Percentiles rank a stretch among this genome's conserved stretches.
These are phyloP conservation scores for Clarireedia sp. DNA, from an alignment of 2,329 filamentous ascomycete genomes.

Conservation along the genomic window DNA sequence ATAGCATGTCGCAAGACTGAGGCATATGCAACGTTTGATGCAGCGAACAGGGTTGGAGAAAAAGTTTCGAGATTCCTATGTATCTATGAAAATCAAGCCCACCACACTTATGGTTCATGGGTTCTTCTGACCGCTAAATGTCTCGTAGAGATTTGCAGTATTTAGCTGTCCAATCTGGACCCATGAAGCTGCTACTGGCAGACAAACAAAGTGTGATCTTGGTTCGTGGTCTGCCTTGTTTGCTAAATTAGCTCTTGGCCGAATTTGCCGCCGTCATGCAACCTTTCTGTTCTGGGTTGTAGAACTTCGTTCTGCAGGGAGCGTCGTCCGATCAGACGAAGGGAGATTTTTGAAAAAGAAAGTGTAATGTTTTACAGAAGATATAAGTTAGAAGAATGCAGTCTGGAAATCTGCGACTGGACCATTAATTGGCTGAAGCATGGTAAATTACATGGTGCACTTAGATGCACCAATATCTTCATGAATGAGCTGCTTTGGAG, in stretches of 20 bases:
- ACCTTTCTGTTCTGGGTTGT: conserved; percentile 1
- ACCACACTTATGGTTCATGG: no score
- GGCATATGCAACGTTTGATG: conserved; percentile 2
- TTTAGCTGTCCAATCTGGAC: neutral
- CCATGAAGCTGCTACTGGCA: neutral
- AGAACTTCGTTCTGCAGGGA: neutral
- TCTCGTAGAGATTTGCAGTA: neutral
- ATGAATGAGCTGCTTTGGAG: neutral
- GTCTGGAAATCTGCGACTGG: neutral
- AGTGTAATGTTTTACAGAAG: neutral
- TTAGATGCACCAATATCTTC: neutral
- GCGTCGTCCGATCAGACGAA: neutral
- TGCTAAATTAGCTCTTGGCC: neutral
- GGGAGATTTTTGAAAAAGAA: neutral
- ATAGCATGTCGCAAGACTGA: neutral
- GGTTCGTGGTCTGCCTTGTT: neutral
- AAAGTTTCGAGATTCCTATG: neutral
- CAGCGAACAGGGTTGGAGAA: neutral
- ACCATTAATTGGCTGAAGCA: neutral
- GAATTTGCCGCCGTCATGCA: neutral
- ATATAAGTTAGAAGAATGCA: neutral
- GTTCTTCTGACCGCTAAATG: neutral
- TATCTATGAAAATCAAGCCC: neutral
- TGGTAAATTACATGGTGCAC: neutral
- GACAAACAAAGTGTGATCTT: neutral